Conservation (phyloP, 148 eudicot genomes). For the Fagopyrum tataricum region DNA sequence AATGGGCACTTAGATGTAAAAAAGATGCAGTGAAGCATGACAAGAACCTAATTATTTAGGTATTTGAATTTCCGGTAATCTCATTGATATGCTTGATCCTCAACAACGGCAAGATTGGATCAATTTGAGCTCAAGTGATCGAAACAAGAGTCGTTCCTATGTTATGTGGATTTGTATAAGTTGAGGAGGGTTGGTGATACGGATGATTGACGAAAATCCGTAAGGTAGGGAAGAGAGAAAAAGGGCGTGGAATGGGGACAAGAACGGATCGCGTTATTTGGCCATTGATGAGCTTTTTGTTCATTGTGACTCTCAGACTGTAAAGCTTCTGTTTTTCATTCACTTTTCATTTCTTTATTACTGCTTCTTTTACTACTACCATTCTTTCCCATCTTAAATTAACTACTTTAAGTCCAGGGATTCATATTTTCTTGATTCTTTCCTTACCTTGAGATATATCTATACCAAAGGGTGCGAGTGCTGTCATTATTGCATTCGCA, state of each 20-base stretch:
- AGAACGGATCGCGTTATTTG: constrained; percentile 16
- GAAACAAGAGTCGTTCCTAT: too few relatives aligned
- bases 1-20: too few relatives aligned
- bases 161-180: too few relatives aligned
- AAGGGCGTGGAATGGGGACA: constrained; percentile 2
- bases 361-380: background rate
- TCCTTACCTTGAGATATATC: background rate
- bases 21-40: too few relatives aligned
- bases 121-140: too few relatives aligned
- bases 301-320: background rate
- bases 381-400: background rate
- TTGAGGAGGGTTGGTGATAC: too few relatives aligned
- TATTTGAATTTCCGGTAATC: too few relatives aligned
- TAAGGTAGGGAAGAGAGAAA: background rate
- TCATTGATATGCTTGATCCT: too few relatives aligned
- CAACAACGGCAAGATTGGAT: too few relatives aligned
- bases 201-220: background rate
- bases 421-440: constrained; percentile 1
- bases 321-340: background rate
- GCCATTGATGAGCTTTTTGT: constrained; percentile 12
- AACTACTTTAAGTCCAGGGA: background rate
- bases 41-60: too few relatives aligned
- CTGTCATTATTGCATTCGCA: constrained; percentile 10
- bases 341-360: background rate
- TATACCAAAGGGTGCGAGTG: constrained; percentile 3